Evolutionary conservation across 106 monocot genomes (phyloP).

Genomic region (Cymbidium sinense): DNA sequence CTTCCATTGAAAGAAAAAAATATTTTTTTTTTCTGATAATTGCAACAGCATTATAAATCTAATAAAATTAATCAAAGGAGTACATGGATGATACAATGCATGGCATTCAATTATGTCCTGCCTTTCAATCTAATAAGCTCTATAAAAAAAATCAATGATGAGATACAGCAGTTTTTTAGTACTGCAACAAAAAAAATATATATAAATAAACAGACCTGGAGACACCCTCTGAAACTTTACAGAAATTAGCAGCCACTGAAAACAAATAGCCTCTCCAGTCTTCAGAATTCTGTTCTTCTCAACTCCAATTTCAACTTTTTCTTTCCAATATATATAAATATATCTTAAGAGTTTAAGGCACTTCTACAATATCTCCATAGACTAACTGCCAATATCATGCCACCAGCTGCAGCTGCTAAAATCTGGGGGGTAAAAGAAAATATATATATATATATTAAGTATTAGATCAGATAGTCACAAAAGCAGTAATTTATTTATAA

Average conservation of each 20-base stretch:
- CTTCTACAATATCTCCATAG: neutral
- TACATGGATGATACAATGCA: no score
- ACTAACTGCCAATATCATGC: neutral
- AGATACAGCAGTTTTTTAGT: no score
- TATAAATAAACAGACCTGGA: no score
- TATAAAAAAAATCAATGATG: no score
- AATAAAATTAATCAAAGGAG: no score
- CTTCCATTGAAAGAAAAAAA: no score
- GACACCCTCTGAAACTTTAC: no score
- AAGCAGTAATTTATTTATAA: neutral
- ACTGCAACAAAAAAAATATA: no score
- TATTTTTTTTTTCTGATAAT: no score
- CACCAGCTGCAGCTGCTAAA: conserved; percentile 4
- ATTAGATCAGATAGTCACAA: neutral
- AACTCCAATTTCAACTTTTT: neutral
- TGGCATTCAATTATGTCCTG: no score
- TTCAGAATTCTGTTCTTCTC: neutral
- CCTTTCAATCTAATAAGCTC: no score
- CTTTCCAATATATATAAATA: neutral
- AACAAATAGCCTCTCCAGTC: neutral
- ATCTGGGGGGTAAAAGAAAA: neutral
- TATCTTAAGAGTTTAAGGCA: neutral
- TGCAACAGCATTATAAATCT: no score
- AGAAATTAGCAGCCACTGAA: neutral
- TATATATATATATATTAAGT: neutral